Evolutionary conservation across 139 green algal genomes (phyloP), one percentile per base, ranked within the genome.

Genomic region (Picocystis salinarum): DNA sequence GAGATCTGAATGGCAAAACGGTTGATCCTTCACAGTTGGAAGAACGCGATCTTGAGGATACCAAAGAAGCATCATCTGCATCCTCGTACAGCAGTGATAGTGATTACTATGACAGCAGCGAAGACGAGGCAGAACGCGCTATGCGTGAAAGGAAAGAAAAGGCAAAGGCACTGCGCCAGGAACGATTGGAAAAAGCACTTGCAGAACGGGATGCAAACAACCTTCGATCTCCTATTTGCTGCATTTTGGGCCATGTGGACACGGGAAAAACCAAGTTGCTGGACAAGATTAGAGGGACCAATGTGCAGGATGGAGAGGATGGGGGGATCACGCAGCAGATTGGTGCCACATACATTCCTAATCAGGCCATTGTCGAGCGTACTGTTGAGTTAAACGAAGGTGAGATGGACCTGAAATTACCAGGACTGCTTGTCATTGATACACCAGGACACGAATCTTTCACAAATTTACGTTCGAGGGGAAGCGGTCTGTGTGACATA

Each of bases 301-400:
- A 93, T 53, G 87, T 97, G 41, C 58, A 66, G 62, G 89, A 96
- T 39, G 82, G 82, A 1, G 88, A 98, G 61, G 88, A 87, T 2
- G 88, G 88, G 24, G 88, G 88, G 34, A 98, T 98, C 73, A 98
- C 88, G 26, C 88, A 98, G 70, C 88, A 98, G 69, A 98, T 98
- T 42, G 88, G 88, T 34, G 88, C 88, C 7, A 98, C 88, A 6
- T 98, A 93, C 47, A 80, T 98, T 15, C 88, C 88, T 5, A 59
- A 48, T 1, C 70, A 85, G 15, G 75, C 77, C 15, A 67, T 96
- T 34, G 48, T 68, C 34, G 71, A 71, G 42, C 68, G 85, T 13
- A 96, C 88, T 3, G 59, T 71, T 45, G 29, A 59, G 20, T 60
- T 91, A 36, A 9, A 44, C 20, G 41, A 17, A 48, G 18, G 17